A percentile compares a stretch with the other conserved stretches of the same genome.
These are phyloP conservation scores for Cercospora canescens DNA, from an alignment of 2,329 filamentous ascomycete species.

Conservation along the genomic window DNA sequence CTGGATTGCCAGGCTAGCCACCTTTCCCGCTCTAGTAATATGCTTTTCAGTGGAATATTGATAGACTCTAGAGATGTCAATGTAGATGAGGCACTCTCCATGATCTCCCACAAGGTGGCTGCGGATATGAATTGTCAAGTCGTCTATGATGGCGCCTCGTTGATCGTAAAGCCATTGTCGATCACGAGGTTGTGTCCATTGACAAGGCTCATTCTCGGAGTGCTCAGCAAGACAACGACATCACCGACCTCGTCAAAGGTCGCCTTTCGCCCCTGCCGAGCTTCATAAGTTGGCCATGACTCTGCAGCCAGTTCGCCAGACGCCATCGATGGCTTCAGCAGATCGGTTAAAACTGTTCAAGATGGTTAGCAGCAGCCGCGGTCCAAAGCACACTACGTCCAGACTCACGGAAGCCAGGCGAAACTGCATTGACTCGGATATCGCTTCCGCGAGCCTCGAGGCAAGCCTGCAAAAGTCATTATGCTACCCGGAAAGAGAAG, in stretches of 20 bases:
- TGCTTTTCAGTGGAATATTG: background rate
- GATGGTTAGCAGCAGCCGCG: background rate
- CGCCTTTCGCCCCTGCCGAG: conserved; percentile 26
- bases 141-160: conserved; percentile 16
- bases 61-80: background rate
- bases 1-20: background rate
- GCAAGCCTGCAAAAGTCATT: conserved; percentile 16
- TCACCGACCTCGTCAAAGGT: conserved; percentile 29
- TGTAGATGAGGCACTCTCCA: background rate
- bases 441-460: conserved; percentile 36
- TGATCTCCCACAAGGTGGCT: background rate
- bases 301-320: conserved; percentile 15
- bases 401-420: conserved; percentile 30
- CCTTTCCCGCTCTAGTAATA: background rate
- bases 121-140: background rate
- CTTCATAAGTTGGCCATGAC: conserved; percentile 24
- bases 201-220: conserved; percentile 28
- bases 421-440: conserved; percentile 39
- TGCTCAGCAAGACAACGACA: conserved; percentile 30
- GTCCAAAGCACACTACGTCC: background rate
- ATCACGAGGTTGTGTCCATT: conserved; percentile 29
- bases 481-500: no score
- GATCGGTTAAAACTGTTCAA: conserved; percentile 21
- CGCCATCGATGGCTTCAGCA: conserved; percentile 21
- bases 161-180: conserved; percentile 29